Conservation (phyloP, 345 rosid species). For the Ailanthus altissimus region DNA sequence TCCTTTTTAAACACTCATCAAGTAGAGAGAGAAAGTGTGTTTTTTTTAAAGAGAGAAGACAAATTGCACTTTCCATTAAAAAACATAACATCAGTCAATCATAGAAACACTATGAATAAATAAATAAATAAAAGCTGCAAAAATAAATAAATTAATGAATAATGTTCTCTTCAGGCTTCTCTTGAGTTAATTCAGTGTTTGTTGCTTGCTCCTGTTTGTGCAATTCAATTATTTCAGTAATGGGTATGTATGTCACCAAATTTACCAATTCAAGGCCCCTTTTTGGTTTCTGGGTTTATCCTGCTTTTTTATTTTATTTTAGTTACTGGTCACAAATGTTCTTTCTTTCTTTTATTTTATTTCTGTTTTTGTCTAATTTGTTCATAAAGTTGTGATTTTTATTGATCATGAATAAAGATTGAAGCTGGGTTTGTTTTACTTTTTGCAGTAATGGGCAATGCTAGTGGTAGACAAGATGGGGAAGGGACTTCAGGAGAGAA, state of each 20-base stretch:
- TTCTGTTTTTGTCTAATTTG: too few relatives aligned
- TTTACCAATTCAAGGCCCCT: neutral
- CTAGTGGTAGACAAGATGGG: slow-evolving; percentile 49
- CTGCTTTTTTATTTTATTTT: slow-evolving; percentile 3
- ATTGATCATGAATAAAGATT: slow-evolving; percentile 13
- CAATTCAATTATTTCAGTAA: slow-evolving; percentile 37
- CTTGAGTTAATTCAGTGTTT: slow-evolving; percentile 27
- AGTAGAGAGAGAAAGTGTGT: neutral
- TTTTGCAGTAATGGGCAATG: slow-evolving; percentile 68
- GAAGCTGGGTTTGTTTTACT: slow-evolving; percentile 25
- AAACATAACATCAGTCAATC: slow-evolving; percentile 17
- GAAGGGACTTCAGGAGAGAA: slow-evolving; percentile 40
- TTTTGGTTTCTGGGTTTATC: slow-evolving; percentile 23
- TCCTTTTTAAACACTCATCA: neutral
- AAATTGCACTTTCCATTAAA: slow-evolving; percentile 37
- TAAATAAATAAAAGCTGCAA: slow-evolving; percentile 13
- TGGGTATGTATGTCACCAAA: slow-evolving; percentile 32
- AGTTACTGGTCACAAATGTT: neutral
- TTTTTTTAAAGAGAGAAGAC: slow-evolving; percentile 22
- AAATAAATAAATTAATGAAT: slow-evolving; percentile 20
- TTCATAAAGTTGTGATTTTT: slow-evolving; percentile 2
- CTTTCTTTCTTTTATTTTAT: neutral
- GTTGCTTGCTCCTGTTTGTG: slow-evolving; percentile 29
- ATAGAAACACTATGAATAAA: slow-evolving; percentile 3
- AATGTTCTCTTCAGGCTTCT: slow-evolving; percentile 32